phyloP scores from a whole-genome alignment of 306 rosid genomes.

The Pueraria montana region DNA sequence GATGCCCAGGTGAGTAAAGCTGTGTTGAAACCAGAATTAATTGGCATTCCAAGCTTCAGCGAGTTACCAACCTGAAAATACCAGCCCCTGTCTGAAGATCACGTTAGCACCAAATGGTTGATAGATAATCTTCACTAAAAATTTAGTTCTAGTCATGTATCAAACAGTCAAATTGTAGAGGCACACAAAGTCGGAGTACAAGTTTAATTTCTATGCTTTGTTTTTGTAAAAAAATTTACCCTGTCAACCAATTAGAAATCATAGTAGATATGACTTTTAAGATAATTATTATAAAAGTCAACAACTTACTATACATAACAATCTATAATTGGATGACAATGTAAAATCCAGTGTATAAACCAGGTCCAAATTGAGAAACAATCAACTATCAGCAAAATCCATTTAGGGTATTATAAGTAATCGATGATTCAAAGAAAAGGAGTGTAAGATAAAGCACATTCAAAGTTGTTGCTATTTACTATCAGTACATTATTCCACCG shows the following conservation, averaged over 20 bases:
- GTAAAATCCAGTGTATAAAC: neutral
- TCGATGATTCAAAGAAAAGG: conserved; percentile 1
- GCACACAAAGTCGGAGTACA: neutral
- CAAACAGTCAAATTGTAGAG: neutral
- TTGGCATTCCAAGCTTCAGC: conserved; percentile 89
- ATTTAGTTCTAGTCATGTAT: neutral
- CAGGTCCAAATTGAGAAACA: neutral
- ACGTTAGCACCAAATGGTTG: conserved; percentile 49
- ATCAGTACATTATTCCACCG: neutral
- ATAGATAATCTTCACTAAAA: conserved; percentile 27
- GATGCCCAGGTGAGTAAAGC: conserved; percentile 91
- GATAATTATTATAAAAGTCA: neutral
- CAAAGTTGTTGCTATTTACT: neutral
- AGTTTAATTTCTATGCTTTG: neutral
- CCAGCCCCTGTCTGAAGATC: conserved; percentile 85
- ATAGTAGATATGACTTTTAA: no score
- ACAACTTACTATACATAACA: no score
- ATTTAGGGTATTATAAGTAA: neutral
- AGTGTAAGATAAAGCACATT: conserved; percentile 19
- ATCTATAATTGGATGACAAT: no score
- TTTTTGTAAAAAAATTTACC: no score
- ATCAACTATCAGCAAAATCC: neutral
- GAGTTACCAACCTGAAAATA: conserved; percentile 89
- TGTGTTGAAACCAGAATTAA: conserved; percentile 70
- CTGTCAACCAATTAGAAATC: no score